Conservation (phyloP, 441 rosid genomes). For the Erodium texanum region DNA sequence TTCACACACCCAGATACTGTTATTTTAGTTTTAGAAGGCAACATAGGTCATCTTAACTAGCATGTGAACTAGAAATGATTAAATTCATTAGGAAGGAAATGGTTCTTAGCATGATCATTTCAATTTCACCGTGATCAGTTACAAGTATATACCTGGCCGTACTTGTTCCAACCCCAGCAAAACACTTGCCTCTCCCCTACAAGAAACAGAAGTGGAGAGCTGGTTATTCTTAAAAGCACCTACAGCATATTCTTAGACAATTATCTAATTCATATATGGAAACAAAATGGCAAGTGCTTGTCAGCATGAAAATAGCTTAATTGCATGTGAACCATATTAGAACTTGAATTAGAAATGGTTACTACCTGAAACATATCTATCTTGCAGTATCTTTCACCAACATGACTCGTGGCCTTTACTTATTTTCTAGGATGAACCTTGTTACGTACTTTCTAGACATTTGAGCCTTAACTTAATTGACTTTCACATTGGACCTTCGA, state of each 20-base stretch:
- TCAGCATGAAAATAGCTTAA: not conserved
- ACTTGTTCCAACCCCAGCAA: conserved; percentile 99
- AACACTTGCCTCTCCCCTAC: conserved; percentile 63
- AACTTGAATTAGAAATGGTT: not conserved
- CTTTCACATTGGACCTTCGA: too few relatives aligned
- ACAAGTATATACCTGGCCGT: conserved; percentile 69
- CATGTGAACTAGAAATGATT: too few relatives aligned
- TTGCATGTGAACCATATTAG: too few relatives aligned
- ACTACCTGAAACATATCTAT: too few relatives aligned
- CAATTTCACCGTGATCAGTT: not conserved
- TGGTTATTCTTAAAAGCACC: not conserved
- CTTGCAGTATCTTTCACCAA: too few relatives aligned
- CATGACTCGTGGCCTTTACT: too few relatives aligned
- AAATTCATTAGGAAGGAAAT: not conserved
- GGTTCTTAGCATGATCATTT: too few relatives aligned
- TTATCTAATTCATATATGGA: not conserved
- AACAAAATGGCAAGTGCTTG: not conserved
- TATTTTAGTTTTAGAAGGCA: not conserved
- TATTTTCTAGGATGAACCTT: too few relatives aligned
- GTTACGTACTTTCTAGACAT: too few relatives aligned
- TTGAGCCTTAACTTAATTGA: too few relatives aligned
- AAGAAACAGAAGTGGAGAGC: conserved; percentile 20
- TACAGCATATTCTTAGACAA: not conserved
- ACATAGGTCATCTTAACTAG: not conserved
- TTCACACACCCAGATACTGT: conserved; percentile 18